Base-by-base conservation (phyloP, 2,329 filamentous ascomycete species). In the Didymellaceae sp. region DNA sequence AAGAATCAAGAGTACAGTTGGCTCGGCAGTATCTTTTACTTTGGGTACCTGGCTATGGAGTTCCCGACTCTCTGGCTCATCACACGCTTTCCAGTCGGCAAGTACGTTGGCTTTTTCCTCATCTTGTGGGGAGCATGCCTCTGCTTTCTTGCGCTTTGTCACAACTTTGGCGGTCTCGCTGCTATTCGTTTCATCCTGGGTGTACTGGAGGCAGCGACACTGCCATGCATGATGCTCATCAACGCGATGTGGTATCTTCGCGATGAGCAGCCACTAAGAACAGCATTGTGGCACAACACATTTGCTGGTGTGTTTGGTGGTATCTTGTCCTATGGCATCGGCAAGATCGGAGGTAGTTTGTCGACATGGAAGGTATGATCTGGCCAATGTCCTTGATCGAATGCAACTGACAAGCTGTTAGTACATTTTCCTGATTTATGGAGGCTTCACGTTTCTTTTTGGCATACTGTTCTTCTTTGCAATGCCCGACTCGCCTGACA, bases 221-320 rank as follows among this genome's bases (percentile, higher is more conserved):
- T 44, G 5, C 41, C 30, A 17, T 25, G 14, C 13, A 25, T 33
- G 30, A 44, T 44, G 30, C 30, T 44, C 6, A 20, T 44, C n/a
- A 44, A 33, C n/a, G 30, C 30, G 1, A 44, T 33, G 30, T 44
- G 43, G 33, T 45, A 38, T 18, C 25, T 30, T 8, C 32, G 33
- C 3, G 43, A 45, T 4, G 33, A 38, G 25, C 43, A 45, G 22
- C 33, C 32, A 4, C 33, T 45, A 7, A 16, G 43, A 31, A 45
- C 43, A 16, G 33, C 43, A 5, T 37, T 45, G 9, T 45, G 43
- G 33, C 26, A 37, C 17, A 38, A 38, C 24, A 37, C 33, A 4
- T 45, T 45, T n/a, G 24, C 43, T 31, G 43, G 33, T 11, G 34
- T 45, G 3, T 45, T 45, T 14, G 43, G 43, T 17, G 33, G 43